Percentiles rank a stretch among this genome's conserved stretches.
Evolutionary conservation across 148 eudicot species (phyloP).

Genomic region (Diospyros lotus): DNA sequence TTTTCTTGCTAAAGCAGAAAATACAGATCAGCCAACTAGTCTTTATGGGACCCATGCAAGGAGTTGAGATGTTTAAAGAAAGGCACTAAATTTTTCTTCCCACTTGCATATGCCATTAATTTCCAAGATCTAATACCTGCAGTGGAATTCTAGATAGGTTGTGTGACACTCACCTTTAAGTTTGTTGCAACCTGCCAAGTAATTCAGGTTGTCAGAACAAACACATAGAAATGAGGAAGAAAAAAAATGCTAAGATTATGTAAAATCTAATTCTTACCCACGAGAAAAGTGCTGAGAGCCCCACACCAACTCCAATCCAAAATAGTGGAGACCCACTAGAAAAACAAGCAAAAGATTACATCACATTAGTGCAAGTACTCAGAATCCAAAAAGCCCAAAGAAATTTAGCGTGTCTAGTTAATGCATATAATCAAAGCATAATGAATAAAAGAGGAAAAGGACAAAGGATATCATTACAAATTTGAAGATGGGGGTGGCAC

Average conservation of each 20-base stretch:
- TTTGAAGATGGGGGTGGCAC: constrained; percentile 59
- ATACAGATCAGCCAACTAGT: not conserved
- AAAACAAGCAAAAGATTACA: constrained; percentile 10
- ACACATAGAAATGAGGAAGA: not conserved
- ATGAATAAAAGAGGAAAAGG: not conserved
- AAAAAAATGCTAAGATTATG: constrained; percentile 7
- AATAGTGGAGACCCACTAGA: constrained; percentile 85
- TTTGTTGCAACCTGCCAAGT: constrained; percentile 48
- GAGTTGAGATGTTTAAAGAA: no score
- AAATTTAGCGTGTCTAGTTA: not conserved
- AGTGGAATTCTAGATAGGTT: not conserved
- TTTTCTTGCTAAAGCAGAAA: not conserved
- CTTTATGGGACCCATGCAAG: no score
- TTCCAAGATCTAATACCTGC: constrained; percentile 7
- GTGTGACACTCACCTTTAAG: constrained; percentile 55
- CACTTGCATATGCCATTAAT: not conserved
- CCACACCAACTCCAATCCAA: constrained; percentile 98
- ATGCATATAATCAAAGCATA: not conserved
- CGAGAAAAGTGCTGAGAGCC: constrained; percentile 72
- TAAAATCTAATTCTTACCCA: constrained; percentile 35
- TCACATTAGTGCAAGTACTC: not conserved
- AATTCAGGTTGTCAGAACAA: constrained; percentile 17
- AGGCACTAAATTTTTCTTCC: no score
- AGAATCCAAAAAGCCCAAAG: constrained; percentile 3
- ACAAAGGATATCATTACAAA: constrained; percentile 39